Percentiles rank a stretch among this genome's conserved stretches.
Conservation (phyloP, 345 rosid species). For the Lenwebbia sp. region DNA sequence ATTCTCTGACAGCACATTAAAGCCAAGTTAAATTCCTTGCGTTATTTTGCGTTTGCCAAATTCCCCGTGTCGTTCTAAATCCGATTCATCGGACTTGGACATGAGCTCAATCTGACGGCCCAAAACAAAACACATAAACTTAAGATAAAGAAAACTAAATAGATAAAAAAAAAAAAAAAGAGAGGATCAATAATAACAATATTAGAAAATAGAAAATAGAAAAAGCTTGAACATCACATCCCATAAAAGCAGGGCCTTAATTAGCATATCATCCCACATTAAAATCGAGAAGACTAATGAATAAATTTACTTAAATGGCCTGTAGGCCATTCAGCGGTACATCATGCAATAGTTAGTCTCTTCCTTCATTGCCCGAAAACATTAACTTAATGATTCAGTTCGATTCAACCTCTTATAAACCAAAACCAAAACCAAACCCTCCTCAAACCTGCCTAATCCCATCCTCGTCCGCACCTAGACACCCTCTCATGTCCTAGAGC, state of each 20-base stretch:
- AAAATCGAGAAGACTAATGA: not conserved
- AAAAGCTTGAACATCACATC: too few relatives aligned
- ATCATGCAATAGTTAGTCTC: not conserved
- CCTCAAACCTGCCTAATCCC: not conserved
- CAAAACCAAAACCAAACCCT: not conserved
- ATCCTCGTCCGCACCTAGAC: not conserved
- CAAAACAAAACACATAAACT: fast-evolving
- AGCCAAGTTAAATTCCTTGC: too few relatives aligned
- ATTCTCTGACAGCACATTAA: not conserved
- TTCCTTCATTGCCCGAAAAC: not conserved
- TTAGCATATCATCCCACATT: not conserved
- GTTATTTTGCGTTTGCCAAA: too few relatives aligned
- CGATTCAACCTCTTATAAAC: not conserved
- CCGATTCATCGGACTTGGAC: not conserved
- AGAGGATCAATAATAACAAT: too few relatives aligned
- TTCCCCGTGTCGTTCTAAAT: not conserved
- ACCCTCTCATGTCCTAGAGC: not conserved
- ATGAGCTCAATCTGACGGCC: not conserved
- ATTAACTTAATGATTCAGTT: not conserved
- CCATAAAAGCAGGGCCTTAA: too few relatives aligned
- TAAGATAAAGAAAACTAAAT: not conserved
- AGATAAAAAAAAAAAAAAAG: too few relatives aligned
- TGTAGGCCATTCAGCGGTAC: too few relatives aligned
- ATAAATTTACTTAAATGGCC: not conserved
- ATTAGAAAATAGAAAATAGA: too few relatives aligned